phyloP scores from a whole-genome alignment of 2,329 filamentous ascomycete genomes.

The Teratosphaeria nubilosa region DNA sequence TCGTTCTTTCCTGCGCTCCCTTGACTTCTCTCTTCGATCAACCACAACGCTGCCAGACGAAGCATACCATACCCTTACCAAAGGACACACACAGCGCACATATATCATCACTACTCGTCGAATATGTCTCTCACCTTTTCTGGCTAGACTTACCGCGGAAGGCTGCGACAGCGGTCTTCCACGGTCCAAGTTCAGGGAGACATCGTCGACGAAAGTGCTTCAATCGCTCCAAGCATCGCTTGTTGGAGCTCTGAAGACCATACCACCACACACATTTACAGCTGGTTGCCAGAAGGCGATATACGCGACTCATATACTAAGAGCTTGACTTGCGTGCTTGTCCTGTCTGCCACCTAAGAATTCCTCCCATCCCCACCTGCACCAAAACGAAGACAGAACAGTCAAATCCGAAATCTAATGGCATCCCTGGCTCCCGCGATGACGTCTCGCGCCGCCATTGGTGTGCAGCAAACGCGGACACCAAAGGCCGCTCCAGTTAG shows the following conservation, averaged over 20 bases:
- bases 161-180: constrained; percentile 18
- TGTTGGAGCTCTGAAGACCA: constrained; percentile 8
- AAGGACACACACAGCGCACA: constrained; percentile 6
- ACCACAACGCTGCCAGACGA: neutral
- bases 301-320: constrained; percentile 7
- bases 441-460: neutral
- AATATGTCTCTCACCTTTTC: constrained; percentile 26
- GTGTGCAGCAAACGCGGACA: neutral
- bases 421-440: neutral
- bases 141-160: constrained; percentile 27
- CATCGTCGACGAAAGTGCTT: constrained; percentile 17
- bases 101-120: constrained; percentile 20
- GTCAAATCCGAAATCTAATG: neutral
- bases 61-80: neutral
- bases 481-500: neutral
- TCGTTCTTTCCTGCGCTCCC: neutral
- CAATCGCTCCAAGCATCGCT: constrained; percentile 13
- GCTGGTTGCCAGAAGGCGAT: constrained; percentile 21
- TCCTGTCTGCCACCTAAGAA: neutral
- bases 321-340: neutral
- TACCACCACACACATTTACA: constrained; percentile 10
- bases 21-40: neutral
- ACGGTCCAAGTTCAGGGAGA: constrained; percentile 25
- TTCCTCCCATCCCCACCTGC: neutral
- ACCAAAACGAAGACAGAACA: neutral